Conservation (phyloP, 495 filamentous ascomycete species). For the Aspergillus egyptiacus region DNA sequence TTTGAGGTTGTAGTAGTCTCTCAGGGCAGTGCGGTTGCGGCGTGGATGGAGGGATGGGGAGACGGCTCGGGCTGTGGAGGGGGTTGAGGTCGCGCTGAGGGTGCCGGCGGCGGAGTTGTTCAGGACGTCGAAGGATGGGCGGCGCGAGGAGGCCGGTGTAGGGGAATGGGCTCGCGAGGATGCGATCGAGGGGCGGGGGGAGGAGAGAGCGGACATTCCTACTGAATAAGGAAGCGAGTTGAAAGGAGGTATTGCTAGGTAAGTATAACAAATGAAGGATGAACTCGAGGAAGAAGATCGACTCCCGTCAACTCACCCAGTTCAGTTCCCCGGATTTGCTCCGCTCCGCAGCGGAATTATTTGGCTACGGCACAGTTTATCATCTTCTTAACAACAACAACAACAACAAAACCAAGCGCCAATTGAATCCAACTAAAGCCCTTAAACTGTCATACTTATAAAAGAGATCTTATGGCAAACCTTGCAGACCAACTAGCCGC, state of each 20-base stretch:
- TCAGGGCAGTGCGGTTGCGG: conserved; percentile 74
- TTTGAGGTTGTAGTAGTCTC: conserved; percentile 90
- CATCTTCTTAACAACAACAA: neutral
- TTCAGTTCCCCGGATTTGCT: conserved; percentile 13
- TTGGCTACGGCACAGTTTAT: neutral
- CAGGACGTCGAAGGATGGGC: conserved; percentile 62
- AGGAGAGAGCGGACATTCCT: conserved; percentile 71
- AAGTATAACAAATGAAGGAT: conserved; percentile 15
- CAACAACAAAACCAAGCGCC: neutral
- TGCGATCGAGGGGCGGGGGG: conserved; percentile 63
- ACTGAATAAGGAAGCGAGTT: conserved; percentile 7
- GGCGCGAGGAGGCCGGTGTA: conserved; percentile 63
- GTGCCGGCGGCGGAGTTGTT: conserved; percentile 40
- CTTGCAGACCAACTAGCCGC: conserved; percentile 34
- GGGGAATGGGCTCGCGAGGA: conserved; percentile 55
- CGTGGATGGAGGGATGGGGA: conserved; percentile 46
- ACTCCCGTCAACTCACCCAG: neutral
- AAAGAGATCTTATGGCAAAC: conserved; percentile 27
- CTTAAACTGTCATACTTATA: neutral
- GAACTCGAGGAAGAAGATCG: conserved; percentile 2
- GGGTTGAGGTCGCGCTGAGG: conserved; percentile 48
- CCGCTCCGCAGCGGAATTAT: no score
- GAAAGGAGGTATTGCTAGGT: no score
- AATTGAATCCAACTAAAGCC: no score
- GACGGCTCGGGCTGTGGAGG: conserved; percentile 41